Percentiles rank a stretch among this genome's conserved stretches.
phyloP scores from a whole-genome alignment of 192 early-diverging fungal genomes.

The Pilaira anomala region DNA sequence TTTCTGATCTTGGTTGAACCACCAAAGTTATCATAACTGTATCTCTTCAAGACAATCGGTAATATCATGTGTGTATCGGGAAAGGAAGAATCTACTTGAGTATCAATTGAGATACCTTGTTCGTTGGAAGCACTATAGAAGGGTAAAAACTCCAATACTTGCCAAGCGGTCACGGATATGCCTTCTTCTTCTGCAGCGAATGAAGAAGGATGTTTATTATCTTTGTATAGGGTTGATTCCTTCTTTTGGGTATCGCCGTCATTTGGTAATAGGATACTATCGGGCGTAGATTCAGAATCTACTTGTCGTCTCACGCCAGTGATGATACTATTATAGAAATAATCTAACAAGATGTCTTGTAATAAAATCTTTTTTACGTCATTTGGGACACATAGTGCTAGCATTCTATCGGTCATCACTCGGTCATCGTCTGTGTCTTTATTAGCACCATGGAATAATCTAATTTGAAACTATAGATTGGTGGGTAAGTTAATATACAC shows the following conservation, averaged over 20 bases:
- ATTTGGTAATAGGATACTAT: neutral
- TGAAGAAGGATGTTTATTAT: no score
- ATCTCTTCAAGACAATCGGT: constrained; percentile 69
- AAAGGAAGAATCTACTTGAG: constrained; percentile 46
- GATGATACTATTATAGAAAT: constrained; percentile 65
- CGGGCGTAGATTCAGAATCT: constrained; percentile 3
- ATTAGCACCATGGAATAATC: constrained; percentile 66
- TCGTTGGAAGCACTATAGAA: constrained; percentile 72
- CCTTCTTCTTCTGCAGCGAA: neutral
- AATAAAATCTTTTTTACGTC: constrained; percentile 36
- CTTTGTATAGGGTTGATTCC: neutral
- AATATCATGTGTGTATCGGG: constrained; percentile 58
- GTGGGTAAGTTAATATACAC: neutral
- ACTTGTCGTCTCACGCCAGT: constrained; percentile 49
- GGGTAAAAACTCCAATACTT: constrained; percentile 62
- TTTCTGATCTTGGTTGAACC: constrained; percentile 41
- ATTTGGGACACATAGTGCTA: constrained; percentile 29
- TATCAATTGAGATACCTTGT: constrained; percentile 44
- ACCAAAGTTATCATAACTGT: constrained; percentile 43
- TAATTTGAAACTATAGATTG: constrained; percentile 40
- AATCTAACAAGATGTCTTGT: constrained; percentile 50
- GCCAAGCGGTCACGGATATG: constrained; percentile 66
- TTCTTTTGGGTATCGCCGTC: neutral
- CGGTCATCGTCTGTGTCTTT: constrained; percentile 61
- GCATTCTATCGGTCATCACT: constrained; percentile 61